Conservation (phyloP, 495 filamentous ascomycete species). For the Mytilinidion resinicola region DNA sequence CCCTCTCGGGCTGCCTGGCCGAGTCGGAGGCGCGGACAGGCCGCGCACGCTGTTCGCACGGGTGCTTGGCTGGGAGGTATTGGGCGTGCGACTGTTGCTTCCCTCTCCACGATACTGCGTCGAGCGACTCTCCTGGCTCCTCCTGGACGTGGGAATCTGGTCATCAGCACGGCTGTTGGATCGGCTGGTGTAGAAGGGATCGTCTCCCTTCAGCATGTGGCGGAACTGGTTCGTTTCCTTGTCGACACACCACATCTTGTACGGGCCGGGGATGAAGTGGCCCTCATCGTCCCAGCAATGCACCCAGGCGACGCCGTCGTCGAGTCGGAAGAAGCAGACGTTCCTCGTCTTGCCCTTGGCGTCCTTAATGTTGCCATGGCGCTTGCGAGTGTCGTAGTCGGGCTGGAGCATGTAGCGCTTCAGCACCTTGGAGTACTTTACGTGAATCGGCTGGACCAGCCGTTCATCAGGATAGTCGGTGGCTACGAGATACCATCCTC, state of each 20-base stretch:
- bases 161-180: conserved; percentile 1
- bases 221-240: conserved; percentile 14
- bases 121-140: background rate
- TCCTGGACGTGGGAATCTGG: background rate
- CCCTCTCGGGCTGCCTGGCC: background rate
- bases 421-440: conserved; percentile 30
- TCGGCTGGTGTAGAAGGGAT: conserved; percentile 19
- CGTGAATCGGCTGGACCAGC: conserved; percentile 15
- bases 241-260: conserved; percentile 28
- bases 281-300: conserved; percentile 27
- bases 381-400: conserved; percentile 31
- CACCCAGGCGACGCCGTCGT: conserved; percentile 31
- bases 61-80: background rate
- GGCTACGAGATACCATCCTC: conserved; percentile 31
- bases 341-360: background rate
- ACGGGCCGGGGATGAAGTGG: conserved; percentile 30
- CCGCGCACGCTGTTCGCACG: background rate
- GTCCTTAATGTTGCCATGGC: conserved; percentile 12
- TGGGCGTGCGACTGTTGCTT: background rate
- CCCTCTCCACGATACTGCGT: conserved; percentile 1
- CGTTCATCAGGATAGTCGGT: conserved; percentile 12
- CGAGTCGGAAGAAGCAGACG: conserved; percentile 29
- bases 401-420: conserved; percentile 23
- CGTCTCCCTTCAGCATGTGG: conserved; percentile 28
- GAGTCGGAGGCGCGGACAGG: background rate